A percentile compares a stretch with the other conserved stretches of the same genome.
These are phyloP conservation scores for Mortierella sp. DNA, from an alignment of 371 early-diverging fungal species.

Conservation along the genomic window DNA sequence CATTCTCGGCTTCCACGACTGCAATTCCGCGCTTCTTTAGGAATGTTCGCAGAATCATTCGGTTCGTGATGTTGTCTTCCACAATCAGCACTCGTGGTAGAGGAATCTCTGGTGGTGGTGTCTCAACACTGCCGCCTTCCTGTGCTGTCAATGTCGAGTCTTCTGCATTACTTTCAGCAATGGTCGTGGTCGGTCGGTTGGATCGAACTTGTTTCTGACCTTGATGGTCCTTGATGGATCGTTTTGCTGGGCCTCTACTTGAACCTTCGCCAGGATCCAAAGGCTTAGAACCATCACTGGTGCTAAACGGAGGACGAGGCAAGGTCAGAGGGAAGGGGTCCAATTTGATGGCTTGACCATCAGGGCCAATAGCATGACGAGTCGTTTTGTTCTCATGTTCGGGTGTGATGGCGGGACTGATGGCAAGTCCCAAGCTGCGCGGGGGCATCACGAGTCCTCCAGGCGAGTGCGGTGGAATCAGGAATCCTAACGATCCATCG, in stretches of 20 bases:
- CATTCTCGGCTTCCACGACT: slow-evolving; percentile 57
- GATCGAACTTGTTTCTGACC: slow-evolving; percentile 2
- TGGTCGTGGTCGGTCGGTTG: neutral
- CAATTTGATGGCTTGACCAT: neutral
- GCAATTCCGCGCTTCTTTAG: slow-evolving; percentile 53
- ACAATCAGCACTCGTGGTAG: slow-evolving; percentile 53
- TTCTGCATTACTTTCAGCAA: neutral
- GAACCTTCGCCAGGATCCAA: too few relatives aligned
- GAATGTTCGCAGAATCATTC: slow-evolving; percentile 55
- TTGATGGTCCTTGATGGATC: slow-evolving; percentile 24
- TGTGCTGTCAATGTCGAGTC: neutral
- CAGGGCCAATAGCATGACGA: neutral
- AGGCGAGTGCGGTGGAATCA: slow-evolving; percentile 44
- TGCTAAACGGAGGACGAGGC: neutral
- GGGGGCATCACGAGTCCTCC: slow-evolving; percentile 45
- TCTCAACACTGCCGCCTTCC: neutral
- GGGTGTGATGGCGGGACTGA: slow-evolving; percentile 19
- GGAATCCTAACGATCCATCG: too few relatives aligned
- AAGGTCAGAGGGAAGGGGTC: neutral
- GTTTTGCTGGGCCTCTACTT: too few relatives aligned
- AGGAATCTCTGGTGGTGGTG: neutral
- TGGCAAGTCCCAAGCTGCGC: slow-evolving; percentile 4
- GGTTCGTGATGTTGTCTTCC: slow-evolving; percentile 56
- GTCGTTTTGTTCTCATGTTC: slow-evolving; percentile 23
- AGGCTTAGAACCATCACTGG: neutral